These are phyloP conservation scores for Blastobotrys aristatus DNA, from an alignment of 1,139 yeast genomes.

Conservation along the genomic window DNA sequence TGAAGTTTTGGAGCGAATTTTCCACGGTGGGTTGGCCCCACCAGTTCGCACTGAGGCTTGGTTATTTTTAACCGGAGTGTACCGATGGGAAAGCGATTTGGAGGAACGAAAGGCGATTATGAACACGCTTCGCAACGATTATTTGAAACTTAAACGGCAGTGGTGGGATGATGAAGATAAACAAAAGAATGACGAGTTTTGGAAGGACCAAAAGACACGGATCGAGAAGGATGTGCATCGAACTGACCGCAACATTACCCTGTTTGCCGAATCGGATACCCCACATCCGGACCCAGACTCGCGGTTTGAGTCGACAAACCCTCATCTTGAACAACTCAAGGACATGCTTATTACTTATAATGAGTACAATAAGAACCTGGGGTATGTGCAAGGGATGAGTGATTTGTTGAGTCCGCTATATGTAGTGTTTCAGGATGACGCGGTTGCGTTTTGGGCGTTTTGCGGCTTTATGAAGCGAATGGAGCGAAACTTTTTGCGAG, in stretches of 20 bases:
- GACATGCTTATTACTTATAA: slow-evolving; percentile 83
- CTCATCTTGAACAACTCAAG: slow-evolving; percentile 66
- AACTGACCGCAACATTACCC: slow-evolving; percentile 72
- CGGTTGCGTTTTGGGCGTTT: slow-evolving; percentile 84
- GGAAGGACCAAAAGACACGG: slow-evolving; percentile 83
- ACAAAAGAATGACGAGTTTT: slow-evolving; percentile 60
- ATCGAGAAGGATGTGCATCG: slow-evolving; percentile 93
- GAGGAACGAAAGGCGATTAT: slow-evolving; percentile 61
- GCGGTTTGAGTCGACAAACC: slow-evolving; percentile 51
- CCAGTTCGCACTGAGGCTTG: slow-evolving; percentile 70
- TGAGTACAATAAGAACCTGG: slow-evolving; percentile 74
- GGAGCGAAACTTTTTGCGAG: slow-evolving; percentile 91
- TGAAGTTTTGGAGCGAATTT: slow-evolving; percentile 76
- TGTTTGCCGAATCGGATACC: slow-evolving; percentile 54
- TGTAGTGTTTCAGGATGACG: slow-evolving; percentile 70
- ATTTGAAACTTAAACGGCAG: slow-evolving; percentile 56
- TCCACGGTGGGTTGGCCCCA: slow-evolving; percentile 79
- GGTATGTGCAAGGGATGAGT: slow-evolving; percentile 98
- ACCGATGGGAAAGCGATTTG: slow-evolving; percentile 78
- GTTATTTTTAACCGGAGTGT: slow-evolving; percentile 77
- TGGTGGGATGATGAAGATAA: slow-evolving; percentile 64
- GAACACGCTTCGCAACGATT: slow-evolving; percentile 57
- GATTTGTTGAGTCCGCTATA: slow-evolving; percentile 87
- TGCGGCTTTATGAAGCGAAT: slow-evolving; percentile 84
- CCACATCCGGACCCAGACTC: slow-evolving; percentile 49